Evolutionary conservation across 768 basidiomycete genomes (phyloP).

Genomic region (Lactifluus echinatus): DNA sequence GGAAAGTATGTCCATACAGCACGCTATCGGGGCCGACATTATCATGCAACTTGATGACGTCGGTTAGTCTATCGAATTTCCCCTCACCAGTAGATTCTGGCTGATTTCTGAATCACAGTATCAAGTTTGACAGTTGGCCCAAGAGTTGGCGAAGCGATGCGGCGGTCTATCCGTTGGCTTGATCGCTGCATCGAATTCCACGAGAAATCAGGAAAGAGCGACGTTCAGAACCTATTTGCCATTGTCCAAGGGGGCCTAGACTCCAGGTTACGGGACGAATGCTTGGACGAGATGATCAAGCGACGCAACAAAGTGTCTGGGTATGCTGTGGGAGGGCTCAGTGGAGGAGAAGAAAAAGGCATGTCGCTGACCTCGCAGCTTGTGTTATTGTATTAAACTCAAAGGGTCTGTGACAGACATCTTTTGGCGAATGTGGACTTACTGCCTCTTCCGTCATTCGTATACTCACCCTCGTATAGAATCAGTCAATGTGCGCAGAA

Average conservation of each 20-base stretch:
- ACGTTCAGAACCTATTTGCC: constrained; percentile 78
- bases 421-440: constrained; percentile 74
- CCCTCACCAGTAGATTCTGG: neutral
- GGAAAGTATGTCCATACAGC: constrained; percentile 85
- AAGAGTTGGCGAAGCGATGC: constrained; percentile 83
- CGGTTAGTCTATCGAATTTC: constrained; percentile 38
- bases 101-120: constrained; percentile 43
- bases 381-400: neutral
- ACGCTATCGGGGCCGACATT: constrained; percentile 86
- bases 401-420: constrained; percentile 39
- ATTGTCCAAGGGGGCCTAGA: constrained; percentile 88
- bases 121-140: constrained; percentile 73
- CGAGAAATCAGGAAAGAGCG: constrained; percentile 51
- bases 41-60: constrained; percentile 95
- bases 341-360: constrained; percentile 92
- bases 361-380: constrained; percentile 7
- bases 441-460: constrained; percentile 1
- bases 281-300: constrained; percentile 74
- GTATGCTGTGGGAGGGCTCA: constrained; percentile 85
- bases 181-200: constrained; percentile 81
- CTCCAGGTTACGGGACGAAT: constrained; percentile 57
- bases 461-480: constrained; percentile 31
- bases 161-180: constrained; percentile 81
- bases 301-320: constrained; percentile 74
- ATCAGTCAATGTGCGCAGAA: constrained; percentile 76